Conservation (phyloP, 2,329 filamentous ascomycete genomes). For the Colletotrichum spinosum region DNA sequence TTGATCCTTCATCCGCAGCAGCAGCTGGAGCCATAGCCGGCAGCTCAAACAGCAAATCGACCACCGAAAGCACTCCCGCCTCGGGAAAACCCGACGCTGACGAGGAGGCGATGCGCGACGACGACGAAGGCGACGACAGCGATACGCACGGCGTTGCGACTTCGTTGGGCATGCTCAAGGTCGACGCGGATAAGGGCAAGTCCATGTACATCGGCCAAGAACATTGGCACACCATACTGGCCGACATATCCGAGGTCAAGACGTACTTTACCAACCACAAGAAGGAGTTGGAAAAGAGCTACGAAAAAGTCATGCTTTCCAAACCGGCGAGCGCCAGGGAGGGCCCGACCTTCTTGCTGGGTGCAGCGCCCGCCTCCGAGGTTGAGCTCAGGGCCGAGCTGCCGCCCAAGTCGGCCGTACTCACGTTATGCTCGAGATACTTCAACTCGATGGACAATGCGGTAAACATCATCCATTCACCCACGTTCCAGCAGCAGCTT, state of each 20-base stretch:
- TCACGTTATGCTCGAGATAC: conserved; percentile 87
- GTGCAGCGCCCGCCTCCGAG: conserved; percentile 77
- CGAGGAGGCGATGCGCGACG: conserved; percentile 64
- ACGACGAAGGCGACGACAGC: conserved; percentile 71
- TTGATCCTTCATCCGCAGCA: conserved; percentile 55
- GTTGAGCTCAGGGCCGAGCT: conserved; percentile 83
- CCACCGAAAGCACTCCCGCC: conserved; percentile 55
- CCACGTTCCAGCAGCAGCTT: conserved; percentile 84
- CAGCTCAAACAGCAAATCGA: conserved; percentile 43
- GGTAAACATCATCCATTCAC: conserved; percentile 83
- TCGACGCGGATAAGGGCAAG: conserved; percentile 81
- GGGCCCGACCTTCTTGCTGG: conserved; percentile 83
- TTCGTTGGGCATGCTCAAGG: conserved; percentile 84
- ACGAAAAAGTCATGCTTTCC: conserved; percentile 78
- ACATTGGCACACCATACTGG: conserved; percentile 84
- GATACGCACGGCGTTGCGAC: conserved; percentile 78
- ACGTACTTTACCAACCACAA: conserved; percentile 89
- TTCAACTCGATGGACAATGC: conserved; percentile 84
- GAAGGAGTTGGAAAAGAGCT: conserved; percentile 87
- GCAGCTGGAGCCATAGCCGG: conserved; percentile 43
- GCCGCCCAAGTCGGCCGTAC: conserved; percentile 84
- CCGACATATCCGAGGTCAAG: conserved; percentile 91
- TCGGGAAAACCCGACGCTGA: conserved; percentile 65
- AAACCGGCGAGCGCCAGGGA: conserved; percentile 70
- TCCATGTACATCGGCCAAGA: conserved; percentile 85